A percentile compares a stretch with the other conserved stretches of the same genome.
Evolutionary conservation across 306 rosid species (phyloP).

Genomic region (Gastrolobium bilobum): DNA sequence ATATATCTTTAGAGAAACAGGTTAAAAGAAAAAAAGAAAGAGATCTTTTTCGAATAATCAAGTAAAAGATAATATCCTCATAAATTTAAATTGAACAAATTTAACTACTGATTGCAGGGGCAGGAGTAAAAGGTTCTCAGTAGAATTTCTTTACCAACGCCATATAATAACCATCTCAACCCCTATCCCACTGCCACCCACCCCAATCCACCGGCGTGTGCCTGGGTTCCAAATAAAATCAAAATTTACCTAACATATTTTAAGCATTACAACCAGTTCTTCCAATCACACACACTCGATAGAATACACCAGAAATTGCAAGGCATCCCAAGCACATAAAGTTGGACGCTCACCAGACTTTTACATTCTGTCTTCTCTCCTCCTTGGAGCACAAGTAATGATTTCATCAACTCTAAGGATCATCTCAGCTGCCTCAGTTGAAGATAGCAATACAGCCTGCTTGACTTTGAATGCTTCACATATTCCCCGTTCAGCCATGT

Average conservation of each 20-base stretch:
- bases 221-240: slow-evolving; percentile 16
- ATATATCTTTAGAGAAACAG: not conserved
- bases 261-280: slow-evolving; percentile 34
- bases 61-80: not conserved
- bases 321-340: slow-evolving; percentile 26
- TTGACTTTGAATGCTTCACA: slow-evolving; percentile 91
- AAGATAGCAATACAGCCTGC: slow-evolving; percentile 91
- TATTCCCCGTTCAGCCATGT: slow-evolving; percentile 86
- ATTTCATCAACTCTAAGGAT: slow-evolving; percentile 97
- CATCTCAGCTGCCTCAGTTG: slow-evolving; percentile 99
- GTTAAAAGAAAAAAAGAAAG: not conserved
- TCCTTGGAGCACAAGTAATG: slow-evolving; percentile 96
- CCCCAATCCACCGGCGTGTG: not conserved
- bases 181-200: not conserved
- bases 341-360: slow-evolving; percentile 31
- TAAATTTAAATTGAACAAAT: not conserved
- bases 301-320: slow-evolving; percentile 6
- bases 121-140: not conserved
- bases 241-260: slow-evolving; percentile 32
- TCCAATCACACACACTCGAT: slow-evolving; percentile 4
- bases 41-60: not conserved
- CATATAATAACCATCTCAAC: not conserved
- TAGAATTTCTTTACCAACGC: not conserved
- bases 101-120: not conserved
- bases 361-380: slow-evolving; percentile 96